phyloP scores from a whole-genome alignment of 176 grass and related monocot genomes.

The Eleusine coracana region DNA sequence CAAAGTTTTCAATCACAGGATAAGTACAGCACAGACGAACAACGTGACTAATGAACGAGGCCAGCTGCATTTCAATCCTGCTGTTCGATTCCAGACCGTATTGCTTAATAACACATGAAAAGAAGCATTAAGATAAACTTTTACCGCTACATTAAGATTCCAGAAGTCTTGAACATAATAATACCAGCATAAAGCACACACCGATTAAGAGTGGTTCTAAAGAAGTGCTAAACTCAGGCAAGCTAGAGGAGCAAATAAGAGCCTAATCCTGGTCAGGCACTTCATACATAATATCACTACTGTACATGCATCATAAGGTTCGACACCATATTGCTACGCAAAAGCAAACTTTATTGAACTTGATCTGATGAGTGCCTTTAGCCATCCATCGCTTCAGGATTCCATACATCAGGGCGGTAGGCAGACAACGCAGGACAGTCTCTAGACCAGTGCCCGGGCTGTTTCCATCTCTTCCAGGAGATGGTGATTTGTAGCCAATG shows the following conservation, averaged over 20 bases:
- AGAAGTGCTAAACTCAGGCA: neutral
- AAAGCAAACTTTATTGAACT: slow-evolving; percentile 14
- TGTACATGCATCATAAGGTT: neutral
- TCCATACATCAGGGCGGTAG: neutral
- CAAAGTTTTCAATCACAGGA: too few relatives aligned
- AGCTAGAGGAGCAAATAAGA: neutral
- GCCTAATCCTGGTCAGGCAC: neutral
- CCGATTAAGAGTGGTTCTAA: neutral
- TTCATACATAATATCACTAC: neutral
- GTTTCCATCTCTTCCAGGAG: neutral
- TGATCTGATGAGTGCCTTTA: neutral
- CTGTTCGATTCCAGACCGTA: neutral
- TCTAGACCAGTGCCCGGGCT: neutral
- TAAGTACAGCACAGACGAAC: too few relatives aligned
- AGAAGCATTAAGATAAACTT: neutral
- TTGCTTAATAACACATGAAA: neutral
- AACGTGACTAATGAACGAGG: neutral
- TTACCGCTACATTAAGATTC: neutral
- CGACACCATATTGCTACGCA: neutral
- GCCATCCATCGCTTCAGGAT: neutral
- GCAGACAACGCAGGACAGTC: neutral
- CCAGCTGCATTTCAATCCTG: neutral
- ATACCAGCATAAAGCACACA: neutral
- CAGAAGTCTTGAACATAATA: slow-evolving; percentile 1
- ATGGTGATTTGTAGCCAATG: neutral